Conservation (phyloP, 2,329 filamentous ascomycete genomes). For the Fusarium torreyae region DNA sequence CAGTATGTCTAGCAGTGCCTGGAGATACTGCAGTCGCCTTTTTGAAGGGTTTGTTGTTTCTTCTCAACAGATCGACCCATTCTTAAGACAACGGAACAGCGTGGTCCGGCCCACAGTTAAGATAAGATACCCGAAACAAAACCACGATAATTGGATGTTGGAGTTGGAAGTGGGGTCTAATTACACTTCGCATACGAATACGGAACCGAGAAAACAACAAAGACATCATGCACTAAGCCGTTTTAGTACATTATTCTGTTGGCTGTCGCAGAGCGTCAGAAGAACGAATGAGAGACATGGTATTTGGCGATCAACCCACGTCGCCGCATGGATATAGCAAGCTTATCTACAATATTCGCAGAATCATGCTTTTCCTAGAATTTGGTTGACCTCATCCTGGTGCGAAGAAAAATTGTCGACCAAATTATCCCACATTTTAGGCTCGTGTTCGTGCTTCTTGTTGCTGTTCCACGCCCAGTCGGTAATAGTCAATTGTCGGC, state of each 20-base stretch:
- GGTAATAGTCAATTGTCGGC: conserved; percentile 44
- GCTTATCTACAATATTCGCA: too few relatives aligned
- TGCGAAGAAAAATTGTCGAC: conserved; percentile 47
- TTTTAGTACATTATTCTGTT: too few relatives aligned
- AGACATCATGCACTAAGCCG: neutral
- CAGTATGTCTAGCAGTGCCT: neutral
- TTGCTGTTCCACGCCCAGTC: conserved; percentile 47
- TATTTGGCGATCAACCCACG: too few relatives aligned
- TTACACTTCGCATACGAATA: conserved; percentile 10
- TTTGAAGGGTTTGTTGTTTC: neutral
- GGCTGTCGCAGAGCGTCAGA: too few relatives aligned
- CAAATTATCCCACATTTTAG: conserved; percentile 48
- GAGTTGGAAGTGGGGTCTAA: fast-evolving
- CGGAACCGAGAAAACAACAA: neutral
- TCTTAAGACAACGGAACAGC: conserved; percentile 35
- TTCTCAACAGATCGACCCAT: conserved; percentile 35
- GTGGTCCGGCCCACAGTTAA: conserved; percentile 37
- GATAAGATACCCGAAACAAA: neutral
- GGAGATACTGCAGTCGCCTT: neutral
- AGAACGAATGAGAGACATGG: too few relatives aligned
- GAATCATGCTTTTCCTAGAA: conserved; percentile 12
- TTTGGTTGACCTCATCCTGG: conserved; percentile 39
- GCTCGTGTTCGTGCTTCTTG: conserved; percentile 48
- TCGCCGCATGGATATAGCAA: too few relatives aligned
- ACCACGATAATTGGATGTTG: neutral